These are phyloP conservation scores for Aspergillus hortae DNA, from an alignment of 2,329 filamentous ascomycete genomes.

Conservation along the genomic window DNA sequence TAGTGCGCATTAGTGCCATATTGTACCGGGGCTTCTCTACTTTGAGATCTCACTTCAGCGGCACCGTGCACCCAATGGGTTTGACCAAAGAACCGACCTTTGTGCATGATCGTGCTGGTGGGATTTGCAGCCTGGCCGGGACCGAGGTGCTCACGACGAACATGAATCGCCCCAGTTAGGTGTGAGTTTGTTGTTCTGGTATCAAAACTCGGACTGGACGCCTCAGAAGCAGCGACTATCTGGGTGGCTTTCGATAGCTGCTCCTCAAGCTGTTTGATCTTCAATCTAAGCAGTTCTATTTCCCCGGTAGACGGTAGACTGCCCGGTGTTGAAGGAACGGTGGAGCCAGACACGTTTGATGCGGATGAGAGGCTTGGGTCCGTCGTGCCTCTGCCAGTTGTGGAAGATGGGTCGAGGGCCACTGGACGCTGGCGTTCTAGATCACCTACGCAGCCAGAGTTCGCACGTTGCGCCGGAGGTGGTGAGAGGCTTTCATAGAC, in stretches of 20 bases:
- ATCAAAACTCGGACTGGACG: slow-evolving; percentile 21
- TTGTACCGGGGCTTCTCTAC: too few relatives aligned
- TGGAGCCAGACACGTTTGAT: slow-evolving; percentile 9
- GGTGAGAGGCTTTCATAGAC: slow-evolving; percentile 12
- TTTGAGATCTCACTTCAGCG: slow-evolving; percentile 38
- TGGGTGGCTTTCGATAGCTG: slow-evolving; percentile 32
- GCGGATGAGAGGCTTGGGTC: slow-evolving; percentile 8
- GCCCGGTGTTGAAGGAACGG: slow-evolving; percentile 18
- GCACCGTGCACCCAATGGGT: slow-evolving; percentile 55
- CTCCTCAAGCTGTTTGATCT: slow-evolving; percentile 45
- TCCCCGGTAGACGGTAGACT: slow-evolving; percentile 26
- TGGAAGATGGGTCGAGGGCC: background rate
- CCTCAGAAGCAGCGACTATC: slow-evolving; percentile 9
- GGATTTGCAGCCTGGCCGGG: slow-evolving; percentile 31
- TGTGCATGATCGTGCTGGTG: slow-evolving; percentile 47
- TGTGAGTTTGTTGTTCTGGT: slow-evolving; percentile 38
- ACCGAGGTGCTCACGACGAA: slow-evolving; percentile 37
- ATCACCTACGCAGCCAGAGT: background rate
- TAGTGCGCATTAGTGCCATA: background rate
- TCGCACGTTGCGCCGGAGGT: slow-evolving; percentile 6
- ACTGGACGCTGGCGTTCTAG: background rate
- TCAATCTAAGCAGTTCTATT: slow-evolving; percentile 36
- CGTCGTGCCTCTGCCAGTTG: slow-evolving; percentile 5
- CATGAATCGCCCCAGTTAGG: slow-evolving; percentile 44
- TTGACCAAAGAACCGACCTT: slow-evolving; percentile 55